Percentiles rank a stretch among this genome's conserved stretches.
These are phyloP conservation scores for Glonium stellatum DNA, from an alignment of 495 filamentous ascomycete species.

Conservation along the genomic window DNA sequence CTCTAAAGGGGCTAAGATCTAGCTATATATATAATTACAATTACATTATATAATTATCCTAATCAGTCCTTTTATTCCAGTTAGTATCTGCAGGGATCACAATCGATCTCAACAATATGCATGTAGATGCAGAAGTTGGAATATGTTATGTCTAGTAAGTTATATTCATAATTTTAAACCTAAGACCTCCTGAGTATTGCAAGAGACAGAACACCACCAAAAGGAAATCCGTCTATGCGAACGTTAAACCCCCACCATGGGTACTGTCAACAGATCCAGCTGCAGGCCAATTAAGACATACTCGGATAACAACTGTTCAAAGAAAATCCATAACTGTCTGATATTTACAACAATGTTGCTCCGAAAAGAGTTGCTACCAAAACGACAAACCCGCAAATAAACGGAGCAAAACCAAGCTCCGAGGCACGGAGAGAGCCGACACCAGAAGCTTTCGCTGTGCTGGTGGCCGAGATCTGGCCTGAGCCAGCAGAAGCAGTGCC, in stretches of 20 bases:
- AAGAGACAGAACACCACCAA: neutral
- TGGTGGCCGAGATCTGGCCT: constrained; percentile 44
- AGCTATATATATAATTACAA: too few relatives aligned
- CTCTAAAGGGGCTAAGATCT: too few relatives aligned
- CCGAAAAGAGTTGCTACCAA: constrained; percentile 55
- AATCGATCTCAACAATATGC: too few relatives aligned
- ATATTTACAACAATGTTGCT: constrained; percentile 49
- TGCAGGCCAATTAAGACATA: constrained; percentile 1
- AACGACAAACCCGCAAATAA: constrained; percentile 30
- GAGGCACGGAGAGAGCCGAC: constrained; percentile 33
- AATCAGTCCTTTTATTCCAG: too few relatives aligned
- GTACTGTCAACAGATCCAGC: constrained; percentile 4
- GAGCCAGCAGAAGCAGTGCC: constrained; percentile 58
- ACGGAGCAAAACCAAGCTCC: constrained; percentile 25
- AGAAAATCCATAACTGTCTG: neutral
- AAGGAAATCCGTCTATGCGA: constrained; percentile 1
- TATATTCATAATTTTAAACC: neutral
- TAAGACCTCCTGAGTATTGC: neutral
- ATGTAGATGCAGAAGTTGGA: neutral
- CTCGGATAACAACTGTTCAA: neutral
- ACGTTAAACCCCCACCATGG: neutral
- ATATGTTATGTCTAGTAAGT: neutral
- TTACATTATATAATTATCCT: too few relatives aligned
- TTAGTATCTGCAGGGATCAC: too few relatives aligned
- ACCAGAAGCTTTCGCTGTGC: constrained; percentile 31